Conservation (phyloP, 805 yeast genomes). For the Kodamaea kaohsiungensis region DNA sequence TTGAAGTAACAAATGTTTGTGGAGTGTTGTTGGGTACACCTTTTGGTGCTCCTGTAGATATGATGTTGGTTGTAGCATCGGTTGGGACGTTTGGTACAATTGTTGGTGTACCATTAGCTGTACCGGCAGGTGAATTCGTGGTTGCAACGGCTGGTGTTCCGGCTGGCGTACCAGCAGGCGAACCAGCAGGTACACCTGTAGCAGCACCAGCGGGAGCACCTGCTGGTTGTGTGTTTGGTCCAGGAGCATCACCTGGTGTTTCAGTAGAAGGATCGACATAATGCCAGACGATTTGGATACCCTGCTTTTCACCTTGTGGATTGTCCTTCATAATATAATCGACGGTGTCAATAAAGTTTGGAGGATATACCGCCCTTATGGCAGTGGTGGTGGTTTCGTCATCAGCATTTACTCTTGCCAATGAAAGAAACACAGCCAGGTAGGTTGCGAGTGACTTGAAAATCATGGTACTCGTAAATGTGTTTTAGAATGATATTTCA, state of each 20-base stretch:
- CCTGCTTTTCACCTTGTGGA: slow-evolving; percentile 17
- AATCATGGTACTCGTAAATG: slow-evolving; percentile 8
- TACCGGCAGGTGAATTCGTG: no score
- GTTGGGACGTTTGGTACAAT: no score
- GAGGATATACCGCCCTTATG: slow-evolving; percentile 15
- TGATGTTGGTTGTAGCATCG: not conserved
- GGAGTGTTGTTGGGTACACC: not conserved
- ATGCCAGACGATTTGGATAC: slow-evolving; percentile 34
- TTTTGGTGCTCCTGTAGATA: not conserved
- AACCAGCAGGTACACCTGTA: no score
- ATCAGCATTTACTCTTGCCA: slow-evolving; percentile 6
- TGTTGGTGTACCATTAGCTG: no score
- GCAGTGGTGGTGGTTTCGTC: slow-evolving; percentile 11
- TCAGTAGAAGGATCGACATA: slow-evolving; percentile 17
- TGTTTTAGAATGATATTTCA: not conserved
- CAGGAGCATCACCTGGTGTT: slow-evolving; percentile 6
- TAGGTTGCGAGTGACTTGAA: slow-evolving; percentile 13
- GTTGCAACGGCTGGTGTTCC: no score
- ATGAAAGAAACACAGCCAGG: slow-evolving; percentile 14
- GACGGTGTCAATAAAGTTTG: slow-evolving; percentile 7
- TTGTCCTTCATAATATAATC: slow-evolving; percentile 7
- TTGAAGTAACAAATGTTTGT: not conserved
- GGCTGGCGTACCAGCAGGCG: no score
- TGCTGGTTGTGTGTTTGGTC: slow-evolving; percentile 1
- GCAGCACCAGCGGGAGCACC: not conserved